Base-by-base conservation (phyloP, 2,329 filamentous ascomycete species). In the Clonostachys chloroleuca region DNA sequence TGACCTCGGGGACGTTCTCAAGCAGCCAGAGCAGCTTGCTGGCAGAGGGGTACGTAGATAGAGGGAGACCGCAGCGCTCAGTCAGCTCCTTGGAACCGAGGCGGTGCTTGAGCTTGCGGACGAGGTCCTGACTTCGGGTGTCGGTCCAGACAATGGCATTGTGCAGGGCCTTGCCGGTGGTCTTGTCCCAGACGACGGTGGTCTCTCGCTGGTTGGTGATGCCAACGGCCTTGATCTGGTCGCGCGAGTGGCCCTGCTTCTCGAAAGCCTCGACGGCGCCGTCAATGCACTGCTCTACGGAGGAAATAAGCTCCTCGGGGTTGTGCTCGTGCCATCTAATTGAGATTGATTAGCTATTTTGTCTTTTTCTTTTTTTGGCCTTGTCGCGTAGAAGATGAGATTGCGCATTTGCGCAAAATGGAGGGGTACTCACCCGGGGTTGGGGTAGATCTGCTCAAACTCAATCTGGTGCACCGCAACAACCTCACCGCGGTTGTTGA, bases 61-160 rank as follows among this genome's bases (percentile, higher is more conserved):
- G 73, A 5, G 89, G 88, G 40, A 92, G 75, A 49, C 89, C 89
- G 59, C 86, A 91, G 49, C 87, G 74, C 43, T 80, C 70, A 47
- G 74, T 78, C 45, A 92, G 70, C 51, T 87, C 78, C 48, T 87
- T 80, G 17, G 86, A 79, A 30, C 85, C 86, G 16, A 81, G 70
- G 51, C 79, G 75, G 14, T 70, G 65, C 67, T 89, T 91, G 34
- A 92, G 69, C 56, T 89, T 83, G 50, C 87, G 81, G 12, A 90
- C 87, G 43, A 92, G 71, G 46, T 79, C 75, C 53, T 82, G 79
- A 42, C 87, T 86, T 47, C 89, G 76, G 14, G 87, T 92, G 61
- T 94, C 89, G 39, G 89, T 86, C 88, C 89, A 92, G 47, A 88
- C 88, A 51, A 94, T 89, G 52, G 87, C 87, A 61, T 91, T 90